Conservation (phyloP, 139 green algal species). For the Trebouxia sp. region DNA sequence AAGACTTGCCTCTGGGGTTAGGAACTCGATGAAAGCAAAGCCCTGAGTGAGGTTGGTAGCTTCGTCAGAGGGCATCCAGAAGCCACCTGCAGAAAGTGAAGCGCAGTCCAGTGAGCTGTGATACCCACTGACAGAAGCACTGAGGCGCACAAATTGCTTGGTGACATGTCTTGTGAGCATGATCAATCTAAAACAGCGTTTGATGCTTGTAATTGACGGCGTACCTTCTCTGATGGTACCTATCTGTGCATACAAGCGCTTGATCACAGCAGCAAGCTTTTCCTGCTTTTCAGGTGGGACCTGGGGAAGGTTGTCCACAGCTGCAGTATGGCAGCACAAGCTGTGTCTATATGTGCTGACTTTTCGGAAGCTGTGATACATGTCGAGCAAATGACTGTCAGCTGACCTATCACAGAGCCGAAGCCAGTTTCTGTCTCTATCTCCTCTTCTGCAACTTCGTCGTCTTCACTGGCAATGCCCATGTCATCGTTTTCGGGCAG, state of each 20-base stretch:
- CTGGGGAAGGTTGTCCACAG: slow-evolving; percentile 92
- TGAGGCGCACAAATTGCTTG: too few relatives aligned
- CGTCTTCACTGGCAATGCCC: slow-evolving; percentile 85
- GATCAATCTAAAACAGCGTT: too few relatives aligned
- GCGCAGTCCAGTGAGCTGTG: too few relatives aligned
- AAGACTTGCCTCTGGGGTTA: slow-evolving; percentile 53
- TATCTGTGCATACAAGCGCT: slow-evolving; percentile 87
- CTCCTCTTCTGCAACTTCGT: slow-evolving; percentile 81
- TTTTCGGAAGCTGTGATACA: background rate
- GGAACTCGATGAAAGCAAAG: slow-evolving; percentile 96
- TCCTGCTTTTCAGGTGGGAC: slow-evolving; percentile 92
- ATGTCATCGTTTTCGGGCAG: slow-evolving; percentile 90
- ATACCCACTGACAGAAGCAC: too few relatives aligned
- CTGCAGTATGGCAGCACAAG: slow-evolving; percentile 48
- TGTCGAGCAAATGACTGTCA: background rate
- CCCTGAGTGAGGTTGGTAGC: slow-evolving; percentile 80
- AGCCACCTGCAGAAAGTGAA: slow-evolving; percentile 57
- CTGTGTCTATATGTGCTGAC: background rate
- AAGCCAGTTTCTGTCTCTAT: slow-evolving; percentile 90
- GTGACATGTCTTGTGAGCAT: too few relatives aligned
- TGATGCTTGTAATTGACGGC: too few relatives aligned
- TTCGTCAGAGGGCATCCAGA: slow-evolving; percentile 88
- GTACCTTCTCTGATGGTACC: slow-evolving; percentile 83
- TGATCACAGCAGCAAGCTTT: slow-evolving; percentile 90
- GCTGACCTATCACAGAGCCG: slow-evolving; percentile 85